phyloP scores from a whole-genome alignment of 306 rosid species.

The Sindora glabra region DNA sequence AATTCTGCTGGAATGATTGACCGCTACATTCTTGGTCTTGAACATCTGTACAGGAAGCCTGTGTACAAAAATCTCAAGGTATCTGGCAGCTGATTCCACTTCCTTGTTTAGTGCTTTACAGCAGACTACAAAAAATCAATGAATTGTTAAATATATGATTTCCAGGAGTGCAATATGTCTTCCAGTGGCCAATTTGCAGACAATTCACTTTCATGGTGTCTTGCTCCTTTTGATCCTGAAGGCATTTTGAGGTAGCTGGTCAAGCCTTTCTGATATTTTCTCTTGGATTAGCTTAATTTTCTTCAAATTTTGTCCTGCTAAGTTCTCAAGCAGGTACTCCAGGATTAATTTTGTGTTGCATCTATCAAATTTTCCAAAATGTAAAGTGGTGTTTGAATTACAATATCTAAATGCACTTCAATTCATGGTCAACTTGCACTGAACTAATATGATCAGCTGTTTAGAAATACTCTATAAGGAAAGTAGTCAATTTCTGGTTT shows the following conservation, averaged over 20 bases:
- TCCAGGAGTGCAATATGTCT: conserved; percentile 71
- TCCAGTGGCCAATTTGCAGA: conserved; percentile 50
- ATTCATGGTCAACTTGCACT: no score
- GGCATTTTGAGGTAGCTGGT: conserved; percentile 74
- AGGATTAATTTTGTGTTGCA: no score
- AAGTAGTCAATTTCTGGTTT: no score
- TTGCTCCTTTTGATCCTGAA: conserved; percentile 90
- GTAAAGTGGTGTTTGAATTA: no score
- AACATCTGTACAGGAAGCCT: conserved; percentile 73
- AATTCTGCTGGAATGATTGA: conserved; percentile 93
- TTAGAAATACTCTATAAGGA: no score
- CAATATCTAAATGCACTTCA: no score
- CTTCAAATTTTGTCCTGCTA: background rate
- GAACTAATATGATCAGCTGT: no score
- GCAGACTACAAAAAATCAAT: conserved; percentile 3
- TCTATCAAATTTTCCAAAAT: no score
- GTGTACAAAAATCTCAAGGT: conserved; percentile 84
- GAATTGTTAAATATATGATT: conserved; percentile 25
- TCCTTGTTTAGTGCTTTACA: conserved; percentile 3
- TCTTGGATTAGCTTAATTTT: background rate
- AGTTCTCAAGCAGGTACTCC: no score
- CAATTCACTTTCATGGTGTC: conserved; percentile 81
- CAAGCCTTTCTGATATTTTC: conserved; percentile 11
- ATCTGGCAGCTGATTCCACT: conserved; percentile 9
- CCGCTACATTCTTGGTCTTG: conserved; percentile 64